Conservation (phyloP, 2,329 filamentous ascomycete species). For the Diaporthe humulicola region DNA sequence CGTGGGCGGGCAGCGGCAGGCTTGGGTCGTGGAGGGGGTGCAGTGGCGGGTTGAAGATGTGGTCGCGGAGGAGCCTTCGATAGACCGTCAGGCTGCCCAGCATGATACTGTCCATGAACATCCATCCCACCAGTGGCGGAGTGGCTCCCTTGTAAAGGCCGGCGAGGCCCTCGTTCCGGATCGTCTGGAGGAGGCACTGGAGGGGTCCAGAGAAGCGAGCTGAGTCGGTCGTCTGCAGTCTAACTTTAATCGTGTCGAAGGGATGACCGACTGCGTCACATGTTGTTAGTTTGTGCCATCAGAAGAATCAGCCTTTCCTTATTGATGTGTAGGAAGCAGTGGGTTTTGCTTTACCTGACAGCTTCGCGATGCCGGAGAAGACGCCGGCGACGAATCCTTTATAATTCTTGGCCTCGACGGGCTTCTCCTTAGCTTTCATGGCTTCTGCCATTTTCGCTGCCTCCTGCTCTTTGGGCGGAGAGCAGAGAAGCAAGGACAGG, state of each 20-base stretch:
- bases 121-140: constrained; percentile 94
- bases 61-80: constrained; percentile 83
- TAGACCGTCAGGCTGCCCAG: constrained; percentile 93
- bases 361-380: constrained; percentile 92
- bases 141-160: constrained; percentile 96
- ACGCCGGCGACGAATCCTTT: constrained; percentile 98
- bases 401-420: constrained; percentile 71
- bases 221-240: constrained; percentile 86
- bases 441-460: constrained; percentile 34
- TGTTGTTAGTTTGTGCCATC: background rate
- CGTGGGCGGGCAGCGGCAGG: constrained; percentile 76
- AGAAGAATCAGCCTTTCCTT: background rate
- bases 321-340: background rate
- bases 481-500: background rate
- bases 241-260: constrained; percentile 98
- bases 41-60: constrained; percentile 75
- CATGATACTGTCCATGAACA: constrained; percentile 94
- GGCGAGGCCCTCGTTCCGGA: constrained; percentile 85
- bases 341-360: constrained; percentile 73
- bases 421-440: constrained; percentile 49
- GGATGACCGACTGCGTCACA: constrained; percentile 70
- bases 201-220: constrained; percentile 87
- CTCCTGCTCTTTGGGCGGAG: constrained; percentile 18
- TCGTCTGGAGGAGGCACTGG: constrained; percentile 86
- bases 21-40: constrained; percentile 50